Base-by-base conservation (phyloP, 805 yeast species). In the Debaryomyces castellii region DNA sequence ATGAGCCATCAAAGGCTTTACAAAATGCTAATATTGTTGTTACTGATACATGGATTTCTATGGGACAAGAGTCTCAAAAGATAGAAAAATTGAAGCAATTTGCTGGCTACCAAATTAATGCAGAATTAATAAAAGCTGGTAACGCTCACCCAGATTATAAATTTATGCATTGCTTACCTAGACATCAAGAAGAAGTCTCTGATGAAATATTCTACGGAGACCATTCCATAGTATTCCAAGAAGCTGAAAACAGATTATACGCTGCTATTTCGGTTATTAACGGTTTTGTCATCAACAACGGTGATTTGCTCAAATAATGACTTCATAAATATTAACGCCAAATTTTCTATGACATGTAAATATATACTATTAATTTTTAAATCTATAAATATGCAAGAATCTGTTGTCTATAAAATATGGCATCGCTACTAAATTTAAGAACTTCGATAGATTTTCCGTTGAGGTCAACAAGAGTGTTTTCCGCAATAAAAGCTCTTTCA, bases 81-180 rank as follows among this genome's bases (percentile, higher is more conserved):
- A 71, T 64, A 43, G 71, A 74, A 45, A 85, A 89, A 49, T 69
- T 90, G 54, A 72, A 82, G 57, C 87, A 87, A 65, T 90, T 90
- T 61, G 73, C 71, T 11, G 96, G 94, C 1, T 91, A 83, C 77
- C 96, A 87, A 69, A 82, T 90, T 45, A 81, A 87, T 35, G 61
- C 69, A 11, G 83, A 81, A 32, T 68, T 89, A 66, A 80, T 85
- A 17, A 45, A 56, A n/a, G 59, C 67, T 10, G 84, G 87, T 6
- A 79, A 77, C 42, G 83, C 85, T 34, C 74, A 74, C 43, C 44
- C 69, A 16, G 66, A 74, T 59, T 90, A 89, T 85, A 87, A 81
- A 63, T 90, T 90, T 69, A 89, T 91, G 97, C 97, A 90, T 64
- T 90, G 97, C 64, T 73, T 90, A 52, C 97, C 97, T 51, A 83